Conservation (phyloP, 345 rosid species). For the Capsella bursapastoris region DNA sequence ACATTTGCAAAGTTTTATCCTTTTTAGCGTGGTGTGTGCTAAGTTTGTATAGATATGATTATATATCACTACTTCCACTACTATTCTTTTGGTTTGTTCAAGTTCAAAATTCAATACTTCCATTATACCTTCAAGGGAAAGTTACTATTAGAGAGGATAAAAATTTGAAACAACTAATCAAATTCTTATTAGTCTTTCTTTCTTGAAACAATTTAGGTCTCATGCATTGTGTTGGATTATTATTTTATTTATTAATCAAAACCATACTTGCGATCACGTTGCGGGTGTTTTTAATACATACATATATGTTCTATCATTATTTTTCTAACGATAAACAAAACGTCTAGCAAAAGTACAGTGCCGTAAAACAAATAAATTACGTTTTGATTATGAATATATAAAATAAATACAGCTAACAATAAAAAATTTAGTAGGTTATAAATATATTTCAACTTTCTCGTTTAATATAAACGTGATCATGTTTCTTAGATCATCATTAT, state of each 20-base stretch:
- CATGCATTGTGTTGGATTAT: not conserved
- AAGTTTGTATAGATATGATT: constrained; percentile 41
- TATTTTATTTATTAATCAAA: not conserved
- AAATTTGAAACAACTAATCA: not conserved
- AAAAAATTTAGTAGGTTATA: too few species aligned
- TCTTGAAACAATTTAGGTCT: not conserved
- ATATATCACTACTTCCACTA: constrained; percentile 8
- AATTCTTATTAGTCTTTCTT: not conserved
- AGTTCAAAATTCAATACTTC: too few species aligned
- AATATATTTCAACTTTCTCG: too few species aligned
- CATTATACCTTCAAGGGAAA: not conserved
- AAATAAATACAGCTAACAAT: too few species aligned
- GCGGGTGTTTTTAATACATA: not conserved
- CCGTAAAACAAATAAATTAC: too few species aligned
- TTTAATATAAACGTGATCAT: too few species aligned
- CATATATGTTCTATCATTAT: too few species aligned
- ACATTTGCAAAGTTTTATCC: constrained; percentile 13
- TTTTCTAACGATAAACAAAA: too few species aligned
- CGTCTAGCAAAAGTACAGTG: too few species aligned
- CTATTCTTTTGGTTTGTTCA: too few species aligned
- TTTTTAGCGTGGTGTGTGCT: constrained; percentile 39
- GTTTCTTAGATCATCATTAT: too few species aligned
- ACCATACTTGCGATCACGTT: not conserved
- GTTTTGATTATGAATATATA: too few species aligned
- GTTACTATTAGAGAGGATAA: constrained; percentile 1